A percentile compares a stretch with the other conserved stretches of the same genome.
Conservation (phyloP, 352 stramenopile genomes). For the Globisporangium nunn region DNA sequence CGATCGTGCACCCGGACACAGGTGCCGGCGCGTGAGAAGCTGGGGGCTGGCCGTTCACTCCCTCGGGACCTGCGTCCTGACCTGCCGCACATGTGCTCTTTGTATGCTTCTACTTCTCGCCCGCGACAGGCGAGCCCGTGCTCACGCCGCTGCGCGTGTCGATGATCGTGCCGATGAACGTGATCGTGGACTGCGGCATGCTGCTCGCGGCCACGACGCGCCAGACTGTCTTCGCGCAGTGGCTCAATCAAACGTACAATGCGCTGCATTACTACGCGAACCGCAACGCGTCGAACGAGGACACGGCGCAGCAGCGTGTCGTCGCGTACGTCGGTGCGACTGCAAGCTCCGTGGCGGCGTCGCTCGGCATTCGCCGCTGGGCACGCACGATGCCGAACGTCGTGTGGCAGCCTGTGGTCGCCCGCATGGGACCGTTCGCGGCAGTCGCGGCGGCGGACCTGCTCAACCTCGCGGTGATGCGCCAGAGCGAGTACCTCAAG, state of each 20-base stretch:
- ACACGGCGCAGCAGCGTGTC: slow-evolving; percentile 61
- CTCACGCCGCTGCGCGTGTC: slow-evolving; percentile 68
- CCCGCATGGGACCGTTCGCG: slow-evolving; percentile 67
- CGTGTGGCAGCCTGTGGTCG: slow-evolving; percentile 41
- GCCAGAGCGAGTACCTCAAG: slow-evolving; percentile 76
- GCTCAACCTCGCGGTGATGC: slow-evolving; percentile 83
- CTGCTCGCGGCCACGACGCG: slow-evolving; percentile 57
- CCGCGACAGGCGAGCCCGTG: slow-evolving; percentile 29
- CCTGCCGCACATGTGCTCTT: too few species aligned
- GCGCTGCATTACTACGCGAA: slow-evolving; percentile 89
- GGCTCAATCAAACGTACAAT: slow-evolving; percentile 89
- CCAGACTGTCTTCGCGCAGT: slow-evolving; percentile 72
- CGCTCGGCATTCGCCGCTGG: slow-evolving; percentile 56
- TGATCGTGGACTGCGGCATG: slow-evolving; percentile 79
- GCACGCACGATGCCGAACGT: slow-evolving; percentile 38
- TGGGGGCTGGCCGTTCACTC: too few species aligned
- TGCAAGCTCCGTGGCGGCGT: slow-evolving; percentile 64
- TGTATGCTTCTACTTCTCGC: neutral
- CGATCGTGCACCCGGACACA: slow-evolving; percentile 74
- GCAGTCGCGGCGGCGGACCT: slow-evolving; percentile 78
- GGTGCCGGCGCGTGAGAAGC: slow-evolving; percentile 6
- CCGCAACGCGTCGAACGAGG: slow-evolving; percentile 79
- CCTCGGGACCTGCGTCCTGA: too few species aligned
- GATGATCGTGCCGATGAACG: slow-evolving; percentile 86
- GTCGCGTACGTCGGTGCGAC: slow-evolving; percentile 70